A percentile compares a stretch with the other conserved stretches of the same genome.
Evolutionary conservation across 345 rosid species (phyloP).

Genomic region (Corymbia maculata): DNA sequence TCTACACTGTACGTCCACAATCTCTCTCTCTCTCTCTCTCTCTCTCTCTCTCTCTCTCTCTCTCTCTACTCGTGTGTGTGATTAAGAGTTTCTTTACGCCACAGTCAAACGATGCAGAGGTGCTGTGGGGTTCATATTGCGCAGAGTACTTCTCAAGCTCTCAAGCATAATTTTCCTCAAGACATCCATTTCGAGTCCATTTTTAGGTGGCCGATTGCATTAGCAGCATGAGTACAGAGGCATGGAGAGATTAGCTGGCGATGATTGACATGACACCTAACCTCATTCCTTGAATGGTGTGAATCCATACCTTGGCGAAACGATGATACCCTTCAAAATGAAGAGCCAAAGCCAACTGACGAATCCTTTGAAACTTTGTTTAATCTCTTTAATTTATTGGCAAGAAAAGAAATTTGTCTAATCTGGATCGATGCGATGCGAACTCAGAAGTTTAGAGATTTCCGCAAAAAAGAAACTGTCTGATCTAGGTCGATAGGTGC

Average conservation of each 20-base stretch:
- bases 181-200: neutral
- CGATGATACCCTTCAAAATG: neutral
- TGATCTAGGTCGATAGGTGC: neutral
- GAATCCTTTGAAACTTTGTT: neutral
- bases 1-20: no score
- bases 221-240: neutral
- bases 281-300: neutral
- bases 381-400: neutral
- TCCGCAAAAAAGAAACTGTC: neutral
- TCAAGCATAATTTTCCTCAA: neutral
- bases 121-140: neutral
- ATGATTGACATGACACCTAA: neutral
- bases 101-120: neutral
- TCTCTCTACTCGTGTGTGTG: no score
- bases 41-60: no score
- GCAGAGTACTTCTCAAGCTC: neutral
- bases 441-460: neutral
- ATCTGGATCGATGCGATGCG: neutral
- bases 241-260: neutral
- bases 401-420: neutral
- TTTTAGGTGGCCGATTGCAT: neutral
- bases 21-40: no score
- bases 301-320: neutral
- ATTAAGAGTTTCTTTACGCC: neutral
- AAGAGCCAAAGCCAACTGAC: neutral